Evolutionary conservation across 306 rosid genomes (phyloP).

Genomic region (Trichosanthes truncata): DNA sequence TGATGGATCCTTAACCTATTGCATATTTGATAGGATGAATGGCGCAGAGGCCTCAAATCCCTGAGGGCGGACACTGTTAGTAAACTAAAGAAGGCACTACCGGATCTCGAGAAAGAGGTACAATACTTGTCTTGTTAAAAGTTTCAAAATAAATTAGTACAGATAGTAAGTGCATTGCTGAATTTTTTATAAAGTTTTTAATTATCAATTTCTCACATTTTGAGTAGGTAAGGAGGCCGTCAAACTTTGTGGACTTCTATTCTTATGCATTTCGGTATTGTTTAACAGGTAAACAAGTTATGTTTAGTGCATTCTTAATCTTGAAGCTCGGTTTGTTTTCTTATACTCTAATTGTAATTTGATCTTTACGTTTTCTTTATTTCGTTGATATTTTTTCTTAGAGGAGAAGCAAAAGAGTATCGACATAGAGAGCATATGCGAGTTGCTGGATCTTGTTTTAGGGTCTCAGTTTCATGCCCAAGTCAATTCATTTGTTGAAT

Average conservation of each 20-base stretch:
- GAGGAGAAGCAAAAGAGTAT: conserved; percentile 99
- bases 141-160: neutral
- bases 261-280: conserved; percentile 88
- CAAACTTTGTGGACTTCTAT: conserved; percentile 85
- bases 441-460: conserved; percentile 74
- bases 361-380: neutral
- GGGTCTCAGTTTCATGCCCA: conserved; percentile 63
- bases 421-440: conserved; percentile 91
- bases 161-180: conserved; percentile 7
- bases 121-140: conserved; percentile 3
- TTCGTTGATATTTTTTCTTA: conserved; percentile 24
- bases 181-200: neutral
- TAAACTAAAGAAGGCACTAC: conserved; percentile 83
- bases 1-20: conserved; percentile 17
- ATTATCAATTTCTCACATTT: conserved; percentile 1
- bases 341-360: neutral
- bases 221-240: conserved; percentile 69
- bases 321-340: neutral
- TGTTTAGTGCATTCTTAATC: neutral
- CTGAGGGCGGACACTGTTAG: conserved; percentile 71
- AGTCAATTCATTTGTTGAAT: conserved; percentile 66
- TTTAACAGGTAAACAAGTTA: conserved; percentile 55
- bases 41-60: conserved; percentile 92
- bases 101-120: conserved; percentile 96
- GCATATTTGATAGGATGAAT: conserved; percentile 63